Conservation (phyloP, 495 filamentous ascomycete genomes). For the Podospora bellae-mahoneyi region DNA sequence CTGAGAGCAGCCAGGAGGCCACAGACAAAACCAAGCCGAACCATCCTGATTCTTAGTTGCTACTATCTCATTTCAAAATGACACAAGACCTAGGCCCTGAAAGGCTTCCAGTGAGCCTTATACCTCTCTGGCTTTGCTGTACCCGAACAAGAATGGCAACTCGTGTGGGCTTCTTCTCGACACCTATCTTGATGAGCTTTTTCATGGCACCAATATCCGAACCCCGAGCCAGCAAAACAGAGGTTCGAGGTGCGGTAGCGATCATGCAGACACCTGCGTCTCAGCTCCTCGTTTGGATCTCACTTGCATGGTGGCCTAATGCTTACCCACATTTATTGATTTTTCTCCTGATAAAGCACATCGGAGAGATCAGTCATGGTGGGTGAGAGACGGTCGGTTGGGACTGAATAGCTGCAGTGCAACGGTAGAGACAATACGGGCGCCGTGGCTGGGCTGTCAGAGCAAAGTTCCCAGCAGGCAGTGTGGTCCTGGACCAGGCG, state of each 20-base stretch:
- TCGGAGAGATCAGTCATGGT: background rate
- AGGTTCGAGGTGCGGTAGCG: background rate
- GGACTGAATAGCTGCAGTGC: background rate
- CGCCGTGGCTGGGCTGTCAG: background rate
- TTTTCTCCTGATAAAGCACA: background rate
- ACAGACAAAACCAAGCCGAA: background rate
- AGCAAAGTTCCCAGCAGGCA: background rate
- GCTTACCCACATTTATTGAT: background rate
- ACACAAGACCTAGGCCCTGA: background rate
- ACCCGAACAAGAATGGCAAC: background rate
- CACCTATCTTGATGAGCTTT: background rate
- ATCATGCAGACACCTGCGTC: background rate
- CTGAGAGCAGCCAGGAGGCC: background rate
- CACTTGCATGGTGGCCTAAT: background rate
- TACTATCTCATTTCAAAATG: background rate
- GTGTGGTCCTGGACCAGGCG: background rate
- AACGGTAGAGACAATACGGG: background rate
- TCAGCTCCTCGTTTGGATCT: background rate
- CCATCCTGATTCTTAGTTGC: background rate
- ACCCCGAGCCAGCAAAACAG: background rate
- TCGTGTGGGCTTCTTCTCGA: background rate
- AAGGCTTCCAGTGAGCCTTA: background rate
- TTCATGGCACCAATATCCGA: background rate
- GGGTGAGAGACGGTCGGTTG: background rate
- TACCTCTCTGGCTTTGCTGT: background rate